Evolutionary conservation across 106 monocot species (phyloP), one percentile per base, ranked within the genome.

Genomic region (Dendrobium chrysotoxum): DNA sequence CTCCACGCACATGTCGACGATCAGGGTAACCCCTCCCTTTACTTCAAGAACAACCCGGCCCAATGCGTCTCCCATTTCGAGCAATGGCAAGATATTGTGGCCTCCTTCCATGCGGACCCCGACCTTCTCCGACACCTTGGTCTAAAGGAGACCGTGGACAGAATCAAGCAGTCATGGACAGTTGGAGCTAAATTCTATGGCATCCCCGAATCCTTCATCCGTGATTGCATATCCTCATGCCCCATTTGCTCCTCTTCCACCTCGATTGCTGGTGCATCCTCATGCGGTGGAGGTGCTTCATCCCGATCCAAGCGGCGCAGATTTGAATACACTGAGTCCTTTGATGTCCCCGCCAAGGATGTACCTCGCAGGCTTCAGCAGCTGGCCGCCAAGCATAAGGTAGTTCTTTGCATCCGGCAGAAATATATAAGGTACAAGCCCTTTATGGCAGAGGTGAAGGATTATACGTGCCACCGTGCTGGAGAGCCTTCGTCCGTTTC

Each of bases 391-490:
- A 92, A 98, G 88, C 97, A 98, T 31, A 94, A 94, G 85, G 97
- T 98, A 41, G 97, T 94, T 10, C 91, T 98, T 13, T 98, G 97
- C 85, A 98, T 98, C 55, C 66, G 97, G 50, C 97, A 98, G 84
- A 98, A 98, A 80, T 98, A 98, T 53, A 98, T 98, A 44, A 73
- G 97, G 76, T 92, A 98, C 53, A 98, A 94, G 83, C 97, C 97
- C 0, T 98, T 98, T 80, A 98, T 98, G 97, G 97, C 94, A 0
- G 97, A 98, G 81, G 97, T 98, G 54, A 98, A 98, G 86, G 97
- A 98, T 68, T 98, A 98, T 80, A 94, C 97, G 0, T 98, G 97
- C 84, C 97, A 98, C 44, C 85, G 97, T 6, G 97, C 97, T 53
- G 97, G 97, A 46, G 97, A 92, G 79, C 97, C 97, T 0, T 81